A percentile compares a stretch with the other conserved stretches of the same genome.
Conservation (phyloP, 352 stramenopile genomes). For the Lagenidium giganteum region DNA sequence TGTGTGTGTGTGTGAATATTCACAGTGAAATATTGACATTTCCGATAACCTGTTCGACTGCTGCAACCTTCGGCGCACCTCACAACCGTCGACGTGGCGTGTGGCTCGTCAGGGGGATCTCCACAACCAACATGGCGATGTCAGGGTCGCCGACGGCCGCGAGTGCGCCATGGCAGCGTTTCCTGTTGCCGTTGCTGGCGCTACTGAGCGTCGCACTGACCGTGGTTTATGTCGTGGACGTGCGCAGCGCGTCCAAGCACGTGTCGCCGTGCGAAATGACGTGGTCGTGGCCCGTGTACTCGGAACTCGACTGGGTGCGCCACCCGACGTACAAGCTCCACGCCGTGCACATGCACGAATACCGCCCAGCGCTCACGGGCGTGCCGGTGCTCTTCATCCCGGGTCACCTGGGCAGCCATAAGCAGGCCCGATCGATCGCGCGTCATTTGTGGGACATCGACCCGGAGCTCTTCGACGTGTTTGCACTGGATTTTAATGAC, state of each 20-base stretch:
- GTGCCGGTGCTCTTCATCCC: conserved; percentile 81
- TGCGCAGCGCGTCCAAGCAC: conserved; percentile 22
- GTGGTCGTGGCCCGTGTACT: conserved; percentile 82
- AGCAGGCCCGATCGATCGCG: conserved; percentile 73
- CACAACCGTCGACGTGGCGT: too few species aligned
- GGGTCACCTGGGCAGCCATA: conserved; percentile 81
- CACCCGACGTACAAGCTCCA: conserved; percentile 70
- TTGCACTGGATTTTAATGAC: conserved; percentile 72
- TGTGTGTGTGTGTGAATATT: neutral
- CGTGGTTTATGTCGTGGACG: conserved; percentile 35
- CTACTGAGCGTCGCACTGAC: conserved; percentile 24
- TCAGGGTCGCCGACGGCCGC: too few species aligned
- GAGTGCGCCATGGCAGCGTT: neutral
- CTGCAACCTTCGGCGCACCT: too few species aligned
- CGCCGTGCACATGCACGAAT: conserved; percentile 62
- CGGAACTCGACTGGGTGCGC: conserved; percentile 30
- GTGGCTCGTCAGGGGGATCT: too few species aligned
- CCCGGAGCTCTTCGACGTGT: conserved; percentile 62
- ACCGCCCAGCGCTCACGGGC: conserved; percentile 36
- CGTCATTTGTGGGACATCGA: conserved; percentile 68
- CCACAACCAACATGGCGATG: too few species aligned
- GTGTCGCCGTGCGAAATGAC: conserved; percentile 77
- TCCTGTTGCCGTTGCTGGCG: conserved; percentile 53
- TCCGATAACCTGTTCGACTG: too few species aligned
- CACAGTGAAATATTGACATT: too few species aligned